Evolutionary conservation across 441 rosid genomes (phyloP).

Genomic region (Melastoma candidum): DNA sequence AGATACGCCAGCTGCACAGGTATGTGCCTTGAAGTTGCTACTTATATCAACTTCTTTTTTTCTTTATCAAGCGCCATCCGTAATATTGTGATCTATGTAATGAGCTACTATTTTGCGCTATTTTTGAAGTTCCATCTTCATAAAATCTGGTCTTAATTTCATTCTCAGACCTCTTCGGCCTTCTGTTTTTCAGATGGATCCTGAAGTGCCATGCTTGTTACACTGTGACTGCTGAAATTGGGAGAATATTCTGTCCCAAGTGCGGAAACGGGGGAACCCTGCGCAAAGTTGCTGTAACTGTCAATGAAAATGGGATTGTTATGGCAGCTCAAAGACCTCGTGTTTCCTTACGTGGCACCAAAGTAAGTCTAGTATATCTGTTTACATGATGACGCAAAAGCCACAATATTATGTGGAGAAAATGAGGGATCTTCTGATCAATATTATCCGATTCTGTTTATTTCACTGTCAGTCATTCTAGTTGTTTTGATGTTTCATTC

Average conservation of each 20-base stretch:
- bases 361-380: constrained; percentile 34
- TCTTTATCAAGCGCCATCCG: not conserved
- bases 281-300: constrained; percentile 74
- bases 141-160: not conserved
- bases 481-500: too few species aligned
- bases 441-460: too few species aligned
- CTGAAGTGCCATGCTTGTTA: constrained; percentile 96
- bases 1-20: constrained; percentile 84
- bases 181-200: constrained; percentile 54
- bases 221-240: constrained; percentile 71
- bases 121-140: not conserved
- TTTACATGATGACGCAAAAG: too few species aligned
- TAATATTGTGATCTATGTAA: not conserved
- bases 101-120: not conserved
- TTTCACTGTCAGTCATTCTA: not conserved
- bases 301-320: constrained; percentile 68
- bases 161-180: constrained; percentile 4
- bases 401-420: too few species aligned
- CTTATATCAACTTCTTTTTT: constrained; percentile 1
- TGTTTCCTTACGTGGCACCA: constrained; percentile 66
- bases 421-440: too few species aligned
- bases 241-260: constrained; percentile 79
- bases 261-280: constrained; percentile 96
- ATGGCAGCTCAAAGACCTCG: constrained; percentile 56
- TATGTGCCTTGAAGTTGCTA: constrained; percentile 11